Evolutionary conservation across 1,139 yeast species (phyloP).

Genomic region (Kluyveromyces marxianus): DNA sequence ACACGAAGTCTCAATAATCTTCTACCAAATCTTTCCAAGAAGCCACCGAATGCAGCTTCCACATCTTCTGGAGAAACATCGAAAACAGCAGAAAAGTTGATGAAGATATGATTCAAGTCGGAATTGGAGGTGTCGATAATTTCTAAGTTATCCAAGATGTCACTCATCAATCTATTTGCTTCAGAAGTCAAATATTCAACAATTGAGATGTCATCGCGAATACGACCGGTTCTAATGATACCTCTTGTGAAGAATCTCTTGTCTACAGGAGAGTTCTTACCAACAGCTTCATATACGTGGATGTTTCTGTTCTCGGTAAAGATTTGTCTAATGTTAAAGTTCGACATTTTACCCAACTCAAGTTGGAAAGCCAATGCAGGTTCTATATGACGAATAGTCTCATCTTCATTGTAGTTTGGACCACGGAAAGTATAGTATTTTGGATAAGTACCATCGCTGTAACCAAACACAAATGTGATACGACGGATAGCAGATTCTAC

Average conservation of each 20-base stretch:
- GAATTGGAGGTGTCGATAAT: conserved; percentile 91
- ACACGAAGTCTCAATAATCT: conserved; percentile 94
- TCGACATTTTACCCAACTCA: conserved; percentile 88
- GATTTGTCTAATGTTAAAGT: conserved; percentile 89
- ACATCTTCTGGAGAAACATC: conserved; percentile 92
- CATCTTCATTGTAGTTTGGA: conserved; percentile 73
- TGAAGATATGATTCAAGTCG: conserved; percentile 92
- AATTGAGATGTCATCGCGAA: conserved; percentile 85
- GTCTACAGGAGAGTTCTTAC: conserved; percentile 88
- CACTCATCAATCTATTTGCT: conserved; percentile 92
- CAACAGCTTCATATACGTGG: conserved; percentile 94
- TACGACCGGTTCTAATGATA: conserved; percentile 90
- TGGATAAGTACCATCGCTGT: conserved; percentile 80
- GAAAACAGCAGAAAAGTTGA: conserved; percentile 92
- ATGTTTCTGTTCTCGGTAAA: conserved; percentile 96
- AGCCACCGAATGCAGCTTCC: conserved; percentile 95
- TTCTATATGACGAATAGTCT: conserved; percentile 93
- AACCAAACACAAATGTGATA: conserved; percentile 82
- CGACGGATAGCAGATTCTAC: conserved; percentile 74
- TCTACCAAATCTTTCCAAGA: conserved; percentile 95
- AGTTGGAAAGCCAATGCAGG: conserved; percentile 97
- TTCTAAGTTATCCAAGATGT: conserved; percentile 89
- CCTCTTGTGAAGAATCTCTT: conserved; percentile 96
- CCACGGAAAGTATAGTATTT: conserved; percentile 93
- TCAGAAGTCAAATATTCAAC: conserved; percentile 93